Percentiles rank a stretch among this genome's conserved stretches.
Evolutionary conservation across 2,329 filamentous ascomycete species (phyloP).

Genomic region (Penicillium janthinellum): DNA sequence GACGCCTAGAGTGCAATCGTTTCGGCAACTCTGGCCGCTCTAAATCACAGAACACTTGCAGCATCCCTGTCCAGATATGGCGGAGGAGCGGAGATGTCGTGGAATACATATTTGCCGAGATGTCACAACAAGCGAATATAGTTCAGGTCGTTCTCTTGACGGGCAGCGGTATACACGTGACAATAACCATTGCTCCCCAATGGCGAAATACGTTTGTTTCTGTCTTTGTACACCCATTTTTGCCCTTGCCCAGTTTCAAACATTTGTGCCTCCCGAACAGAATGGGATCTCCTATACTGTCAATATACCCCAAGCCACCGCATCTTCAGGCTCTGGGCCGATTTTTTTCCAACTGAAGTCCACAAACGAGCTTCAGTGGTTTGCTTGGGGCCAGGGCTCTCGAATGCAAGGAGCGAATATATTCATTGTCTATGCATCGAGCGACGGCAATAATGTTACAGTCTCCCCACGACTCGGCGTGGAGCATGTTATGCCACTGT

Average conservation of each 20-base stretch:
- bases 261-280: slow-evolving; percentile 23
- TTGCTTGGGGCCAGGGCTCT: slow-evolving; percentile 59
- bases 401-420: slow-evolving; percentile 61
- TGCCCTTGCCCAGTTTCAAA: slow-evolving; percentile 15
- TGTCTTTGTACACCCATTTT: slow-evolving; percentile 1
- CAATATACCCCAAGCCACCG: slow-evolving; percentile 56
- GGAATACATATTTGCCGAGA: not conserved
- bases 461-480: slow-evolving; percentile 58
- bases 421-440: slow-evolving; percentile 63
- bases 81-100: too few species aligned
- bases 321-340: slow-evolving; percentile 54
- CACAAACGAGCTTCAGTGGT: slow-evolving; percentile 48
- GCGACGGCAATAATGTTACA: slow-evolving; percentile 57
- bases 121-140: not conserved
- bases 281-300: slow-evolving; percentile 48
- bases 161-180: not conserved
- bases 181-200: not conserved
- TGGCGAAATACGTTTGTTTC: slow-evolving; percentile 5
- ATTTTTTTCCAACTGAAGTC: slow-evolving; percentile 65
- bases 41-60: not conserved
- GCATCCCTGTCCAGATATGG: too few species aligned
- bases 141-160: not conserved
- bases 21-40: too few species aligned
- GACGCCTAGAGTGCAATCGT: not conserved
- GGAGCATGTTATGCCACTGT: slow-evolving; percentile 53